These are phyloP conservation scores for Thalassiosira sp. DNA, from an alignment of 352 stramenopile species.

Conservation along the genomic window DNA sequence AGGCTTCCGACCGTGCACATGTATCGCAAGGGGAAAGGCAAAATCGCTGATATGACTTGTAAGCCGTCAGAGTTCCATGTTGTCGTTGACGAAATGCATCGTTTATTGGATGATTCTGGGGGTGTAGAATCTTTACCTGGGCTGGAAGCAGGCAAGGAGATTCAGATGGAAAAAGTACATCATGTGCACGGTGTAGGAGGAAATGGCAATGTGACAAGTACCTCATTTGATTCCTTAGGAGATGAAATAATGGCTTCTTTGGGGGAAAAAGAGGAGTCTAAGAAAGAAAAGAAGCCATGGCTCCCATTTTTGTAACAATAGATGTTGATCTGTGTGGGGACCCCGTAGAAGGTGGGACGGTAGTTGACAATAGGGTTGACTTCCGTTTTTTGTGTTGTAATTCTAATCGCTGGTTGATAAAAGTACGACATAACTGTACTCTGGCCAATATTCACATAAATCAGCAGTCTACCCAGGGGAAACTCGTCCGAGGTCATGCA, in stretches of 20 bases:
- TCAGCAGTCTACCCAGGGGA: no score
- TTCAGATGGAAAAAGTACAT: no score
- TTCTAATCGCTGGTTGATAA: no score
- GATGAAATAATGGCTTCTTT: constrained; percentile 21
- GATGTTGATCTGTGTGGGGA: no score
- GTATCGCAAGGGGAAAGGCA: constrained; percentile 43
- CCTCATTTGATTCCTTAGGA: constrained; percentile 12
- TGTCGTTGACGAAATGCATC: constrained; percentile 42
- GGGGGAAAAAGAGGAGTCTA: neutral
- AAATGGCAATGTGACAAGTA: neutral
- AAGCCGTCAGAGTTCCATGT: constrained; percentile 41
- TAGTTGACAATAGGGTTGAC: neutral
- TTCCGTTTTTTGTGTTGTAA: neutral
- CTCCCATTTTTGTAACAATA: neutral
- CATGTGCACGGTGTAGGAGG: no score
- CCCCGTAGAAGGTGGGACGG: no score
- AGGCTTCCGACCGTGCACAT: constrained; percentile 65
- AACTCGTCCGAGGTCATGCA: no score
- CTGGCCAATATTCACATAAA: no score
- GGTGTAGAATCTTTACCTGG: neutral
- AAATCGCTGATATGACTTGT: constrained; percentile 37
- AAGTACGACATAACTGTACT: no score
- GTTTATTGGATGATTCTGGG: constrained; percentile 22
- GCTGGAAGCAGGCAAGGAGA: neutral
- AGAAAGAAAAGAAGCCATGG: neutral